These are phyloP conservation scores for Cladobotryum mycophilum DNA, from an alignment of 2,329 filamentous ascomycete genomes.

Conservation along the genomic window DNA sequence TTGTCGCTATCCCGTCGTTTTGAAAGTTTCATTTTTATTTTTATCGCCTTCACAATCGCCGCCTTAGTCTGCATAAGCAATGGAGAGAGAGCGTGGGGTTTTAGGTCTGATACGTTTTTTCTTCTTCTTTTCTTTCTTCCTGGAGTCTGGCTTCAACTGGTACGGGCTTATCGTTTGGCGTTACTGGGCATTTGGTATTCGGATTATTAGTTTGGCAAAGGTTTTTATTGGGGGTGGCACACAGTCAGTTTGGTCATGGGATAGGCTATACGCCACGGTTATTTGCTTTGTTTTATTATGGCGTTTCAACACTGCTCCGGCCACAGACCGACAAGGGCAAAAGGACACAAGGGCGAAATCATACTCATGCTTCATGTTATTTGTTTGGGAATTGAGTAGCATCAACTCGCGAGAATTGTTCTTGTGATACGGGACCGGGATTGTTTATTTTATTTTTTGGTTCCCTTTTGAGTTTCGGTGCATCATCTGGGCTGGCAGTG, in stretches of 20 bases:
- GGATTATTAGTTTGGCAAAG: neutral
- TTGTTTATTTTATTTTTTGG: no score
- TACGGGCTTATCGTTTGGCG: slow-evolving; percentile 6
- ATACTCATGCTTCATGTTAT: neutral
- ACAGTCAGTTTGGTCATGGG: slow-evolving; percentile 7
- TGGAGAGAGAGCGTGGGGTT: slow-evolving; percentile 4
- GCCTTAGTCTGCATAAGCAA: slow-evolving; percentile 3
- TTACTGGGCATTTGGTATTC: slow-evolving; percentile 8
- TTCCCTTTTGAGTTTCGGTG: neutral
- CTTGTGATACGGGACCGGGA: neutral
- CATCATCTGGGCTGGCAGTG: no score
- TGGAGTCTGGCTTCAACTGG: slow-evolving; percentile 9
- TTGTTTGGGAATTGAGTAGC: neutral
- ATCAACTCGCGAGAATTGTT: neutral
- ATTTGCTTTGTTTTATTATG: neutral
- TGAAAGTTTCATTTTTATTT: neutral
- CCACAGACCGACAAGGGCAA: slow-evolving; percentile 10
- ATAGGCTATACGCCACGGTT: neutral
- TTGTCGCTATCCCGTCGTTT: no score
- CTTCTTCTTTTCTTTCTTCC: neutral
- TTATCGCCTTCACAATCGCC: neutral
- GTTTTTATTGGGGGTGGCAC: neutral
- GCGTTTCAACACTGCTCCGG: slow-evolving; percentile 6
- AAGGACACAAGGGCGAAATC: neutral
- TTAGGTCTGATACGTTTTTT: neutral